A percentile compares a stretch with the other conserved stretches of the same genome.
Conservation (phyloP, 1,284 basidiomycete species). For the Moesziomyces sp. region DNA sequence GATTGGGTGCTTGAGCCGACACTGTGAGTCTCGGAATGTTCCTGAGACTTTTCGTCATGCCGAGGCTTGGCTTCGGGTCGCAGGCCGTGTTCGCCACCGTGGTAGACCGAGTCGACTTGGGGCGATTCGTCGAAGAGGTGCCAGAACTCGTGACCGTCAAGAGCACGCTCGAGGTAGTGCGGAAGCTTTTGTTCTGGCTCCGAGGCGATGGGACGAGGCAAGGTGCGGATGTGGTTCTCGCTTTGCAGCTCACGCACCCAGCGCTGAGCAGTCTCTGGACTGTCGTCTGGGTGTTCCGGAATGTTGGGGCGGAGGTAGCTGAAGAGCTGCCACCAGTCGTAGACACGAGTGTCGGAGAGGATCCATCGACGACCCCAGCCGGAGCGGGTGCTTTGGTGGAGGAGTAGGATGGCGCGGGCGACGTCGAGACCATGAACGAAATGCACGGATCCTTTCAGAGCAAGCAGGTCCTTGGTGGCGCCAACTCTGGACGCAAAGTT, state of each 20-base stretch:
- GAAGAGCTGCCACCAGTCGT: conserved; percentile 58
- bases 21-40: conserved; percentile 10
- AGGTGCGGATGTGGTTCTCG: conserved; percentile 20
- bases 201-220: conserved; percentile 46
- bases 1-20: conserved; percentile 37
- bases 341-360: conserved; percentile 46
- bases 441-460: conserved; percentile 50
- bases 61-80: background rate
- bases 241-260: conserved; percentile 44
- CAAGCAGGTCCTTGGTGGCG: conserved; percentile 43
- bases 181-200: conserved; percentile 27
- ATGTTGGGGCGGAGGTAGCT: conserved; percentile 31
- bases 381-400: conserved; percentile 24
- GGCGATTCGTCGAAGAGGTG: conserved; percentile 33
- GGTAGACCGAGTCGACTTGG: conserved; percentile 21
- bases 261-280: conserved; percentile 19
- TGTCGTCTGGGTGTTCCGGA: conserved; percentile 40
- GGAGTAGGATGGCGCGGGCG: conserved; percentile 48
- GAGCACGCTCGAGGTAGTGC: conserved; percentile 40
- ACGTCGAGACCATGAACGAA: conserved; percentile 60
- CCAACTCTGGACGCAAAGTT: conserved; percentile 52
- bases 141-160: conserved; percentile 53
- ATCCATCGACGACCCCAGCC: conserved; percentile 57
- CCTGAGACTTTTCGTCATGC: conserved; percentile 2
- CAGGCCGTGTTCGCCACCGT: conserved; percentile 26